These are phyloP conservation scores for Tolypocladium nubicola DNA, from an alignment of 2,329 filamentous ascomycete genomes.

Conservation along the genomic window DNA sequence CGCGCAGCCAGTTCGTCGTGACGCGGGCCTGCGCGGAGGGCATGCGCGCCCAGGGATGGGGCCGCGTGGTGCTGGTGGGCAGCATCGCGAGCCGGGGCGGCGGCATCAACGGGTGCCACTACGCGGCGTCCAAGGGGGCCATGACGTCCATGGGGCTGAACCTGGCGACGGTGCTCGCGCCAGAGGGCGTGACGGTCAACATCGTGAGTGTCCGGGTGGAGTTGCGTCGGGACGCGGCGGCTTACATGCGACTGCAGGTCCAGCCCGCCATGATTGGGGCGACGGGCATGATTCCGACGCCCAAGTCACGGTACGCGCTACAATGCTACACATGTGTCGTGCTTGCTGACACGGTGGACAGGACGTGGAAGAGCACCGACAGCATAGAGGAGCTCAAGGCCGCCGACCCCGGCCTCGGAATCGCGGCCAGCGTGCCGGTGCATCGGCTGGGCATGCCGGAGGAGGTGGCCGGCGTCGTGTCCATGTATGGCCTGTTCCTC, in stretches of 20 bases:
- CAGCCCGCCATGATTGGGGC: constrained; percentile 24
- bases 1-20: constrained; percentile 22
- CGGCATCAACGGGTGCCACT: constrained; percentile 23
- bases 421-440: constrained; percentile 21
- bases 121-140: constrained; percentile 23
- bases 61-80: constrained; percentile 19
- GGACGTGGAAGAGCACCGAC: constrained; percentile 18
- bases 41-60: constrained; percentile 21
- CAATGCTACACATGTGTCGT: no score
- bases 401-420: constrained; percentile 21
- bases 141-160: constrained; percentile 22
- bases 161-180: constrained; percentile 18
- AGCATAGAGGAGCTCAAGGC: constrained; percentile 17
- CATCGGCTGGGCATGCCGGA: constrained; percentile 21
- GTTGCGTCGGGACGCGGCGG: neutral
- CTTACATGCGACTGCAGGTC: constrained; percentile 10
- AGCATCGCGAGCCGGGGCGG: constrained; percentile 22
- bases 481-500: constrained; percentile 14
- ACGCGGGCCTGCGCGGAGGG: constrained; percentile 18
- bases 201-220: constrained; percentile 11
- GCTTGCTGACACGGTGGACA: constrained; percentile 2
- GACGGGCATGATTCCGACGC: constrained; percentile 23
- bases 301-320: constrained; percentile 14
- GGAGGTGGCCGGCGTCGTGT: constrained; percentile 22
- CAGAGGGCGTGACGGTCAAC: constrained; percentile 23